phyloP scores from a whole-genome alignment of 352 stramenopile genomes.

The Pythium volutum region DNA sequence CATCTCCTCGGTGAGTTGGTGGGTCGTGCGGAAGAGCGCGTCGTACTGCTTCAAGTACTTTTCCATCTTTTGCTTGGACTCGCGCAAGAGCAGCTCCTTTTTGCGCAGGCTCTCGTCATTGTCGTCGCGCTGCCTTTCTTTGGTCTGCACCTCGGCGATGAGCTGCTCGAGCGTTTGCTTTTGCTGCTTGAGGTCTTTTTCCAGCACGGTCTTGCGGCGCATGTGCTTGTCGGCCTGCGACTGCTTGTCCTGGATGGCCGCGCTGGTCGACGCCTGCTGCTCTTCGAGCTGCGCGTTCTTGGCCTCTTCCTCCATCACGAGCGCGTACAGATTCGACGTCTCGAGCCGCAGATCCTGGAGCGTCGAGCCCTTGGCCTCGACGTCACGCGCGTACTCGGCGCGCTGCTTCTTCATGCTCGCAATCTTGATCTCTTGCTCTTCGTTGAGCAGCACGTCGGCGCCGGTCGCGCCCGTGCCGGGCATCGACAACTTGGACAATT shows the following conservation, averaged over 20 bases:
- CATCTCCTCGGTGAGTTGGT: conserved; percentile 77
- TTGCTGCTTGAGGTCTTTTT: conserved; percentile 67
- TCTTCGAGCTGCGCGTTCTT: conserved; percentile 63
- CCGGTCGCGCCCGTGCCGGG: conserved; percentile 20
- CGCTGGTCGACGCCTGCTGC: conserved; percentile 32
- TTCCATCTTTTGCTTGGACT: conserved; percentile 87
- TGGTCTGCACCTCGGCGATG: conserved; percentile 34
- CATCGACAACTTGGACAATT: conserved; percentile 57
- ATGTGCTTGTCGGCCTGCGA: conserved; percentile 55
- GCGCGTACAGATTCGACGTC: conserved; percentile 54
- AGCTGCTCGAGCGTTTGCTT: conserved; percentile 62
- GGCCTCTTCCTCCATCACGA: conserved; percentile 62
- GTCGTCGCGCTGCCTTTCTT: conserved; percentile 47
- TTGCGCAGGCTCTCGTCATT: conserved; percentile 57
- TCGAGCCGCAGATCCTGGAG: conserved; percentile 67
- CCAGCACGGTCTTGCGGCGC: conserved; percentile 57
- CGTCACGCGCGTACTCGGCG: conserved; percentile 60
- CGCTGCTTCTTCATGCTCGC: conserved; percentile 67
- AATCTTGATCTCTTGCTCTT: conserved; percentile 72
- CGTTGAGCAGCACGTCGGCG: conserved; percentile 53
- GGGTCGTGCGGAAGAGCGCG: conserved; percentile 71
- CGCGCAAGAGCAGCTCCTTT: conserved; percentile 72
- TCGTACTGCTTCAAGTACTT: conserved; percentile 88
- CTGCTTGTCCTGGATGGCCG: conserved; percentile 63
- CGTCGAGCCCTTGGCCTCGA: conserved; percentile 65